phyloP scores from a whole-genome alignment of 768 basidiomycete species.

The Pulveroboletus ravenelii region DNA sequence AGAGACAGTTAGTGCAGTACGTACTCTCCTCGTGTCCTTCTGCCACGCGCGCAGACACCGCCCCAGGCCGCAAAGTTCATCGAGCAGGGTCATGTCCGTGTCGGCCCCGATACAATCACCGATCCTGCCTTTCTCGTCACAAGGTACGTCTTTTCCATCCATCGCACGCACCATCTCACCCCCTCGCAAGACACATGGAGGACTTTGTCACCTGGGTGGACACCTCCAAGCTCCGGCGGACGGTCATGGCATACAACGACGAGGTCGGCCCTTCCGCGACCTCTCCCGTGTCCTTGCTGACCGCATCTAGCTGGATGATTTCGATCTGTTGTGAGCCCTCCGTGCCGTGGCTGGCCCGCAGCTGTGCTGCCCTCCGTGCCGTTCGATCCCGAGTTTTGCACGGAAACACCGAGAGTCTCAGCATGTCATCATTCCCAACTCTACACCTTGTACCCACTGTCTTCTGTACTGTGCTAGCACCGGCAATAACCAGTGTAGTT shows the following conservation, averaged over 20 bases:
- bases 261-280: slow-evolving; percentile 50
- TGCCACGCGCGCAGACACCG: slow-evolving; percentile 6
- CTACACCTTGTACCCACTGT: background rate
- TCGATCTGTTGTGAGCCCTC: slow-evolving; percentile 64
- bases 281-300: slow-evolving; percentile 11
- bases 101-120: slow-evolving; percentile 92
- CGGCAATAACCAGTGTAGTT: slow-evolving; percentile 5
- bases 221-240: slow-evolving; percentile 93
- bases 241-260: slow-evolving; percentile 94
- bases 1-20: slow-evolving; percentile 87
- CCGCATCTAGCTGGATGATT: slow-evolving; percentile 78
- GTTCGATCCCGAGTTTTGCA: background rate
- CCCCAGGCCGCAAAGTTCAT: slow-evolving; percentile 92
- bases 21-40: slow-evolving; percentile 31
- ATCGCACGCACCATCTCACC: slow-evolving; percentile 2
- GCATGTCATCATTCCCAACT: background rate
- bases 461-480: background rate
- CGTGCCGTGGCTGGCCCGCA: too few relatives aligned
- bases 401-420: background rate
- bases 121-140: slow-evolving; percentile 97
- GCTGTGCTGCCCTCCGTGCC: background rate
- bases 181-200: slow-evolving; percentile 76
- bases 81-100: slow-evolving; percentile 96
- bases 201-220: slow-evolving; percentile 99
- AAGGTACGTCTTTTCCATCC: slow-evolving; percentile 41